These are phyloP conservation scores for Xylariaceae sp. DNA, from an alignment of 2,329 filamentous ascomycete species.

Conservation along the genomic window DNA sequence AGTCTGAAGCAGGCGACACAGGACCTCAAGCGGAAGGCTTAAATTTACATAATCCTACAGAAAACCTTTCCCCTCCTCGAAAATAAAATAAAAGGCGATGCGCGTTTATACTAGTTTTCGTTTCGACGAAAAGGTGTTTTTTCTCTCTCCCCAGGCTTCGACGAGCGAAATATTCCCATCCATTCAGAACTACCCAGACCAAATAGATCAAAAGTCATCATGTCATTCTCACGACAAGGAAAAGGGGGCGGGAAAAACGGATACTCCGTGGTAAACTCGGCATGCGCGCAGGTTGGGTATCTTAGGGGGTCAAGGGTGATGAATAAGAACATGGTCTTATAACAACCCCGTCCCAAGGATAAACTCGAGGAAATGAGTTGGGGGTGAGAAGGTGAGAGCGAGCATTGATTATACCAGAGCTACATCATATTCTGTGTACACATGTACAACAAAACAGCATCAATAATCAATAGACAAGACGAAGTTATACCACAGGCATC, in stretches of 20 bases:
- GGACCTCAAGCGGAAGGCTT: conserved; percentile 50
- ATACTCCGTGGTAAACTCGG: neutral
- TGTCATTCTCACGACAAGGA: neutral
- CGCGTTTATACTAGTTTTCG: conserved; percentile 3
- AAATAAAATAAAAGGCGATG: neutral
- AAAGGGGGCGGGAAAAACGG: neutral
- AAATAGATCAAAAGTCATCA: neutral
- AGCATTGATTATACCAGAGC: conserved; percentile 7
- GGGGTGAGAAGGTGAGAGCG: conserved; percentile 8
- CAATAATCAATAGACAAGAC: conserved; percentile 18
- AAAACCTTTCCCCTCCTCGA: neutral
- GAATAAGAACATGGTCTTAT: conserved; percentile 5
- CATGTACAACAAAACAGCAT: conserved; percentile 20
- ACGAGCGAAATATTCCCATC: neutral
- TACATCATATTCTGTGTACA: conserved; percentile 14
- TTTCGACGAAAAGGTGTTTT: neutral
- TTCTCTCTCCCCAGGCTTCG: neutral
- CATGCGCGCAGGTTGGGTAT: neutral
- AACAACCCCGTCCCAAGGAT: conserved; percentile 6
- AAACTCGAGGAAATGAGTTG: conserved; percentile 3
- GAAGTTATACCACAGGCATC: conserved; percentile 8
- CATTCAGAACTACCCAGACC: conserved; percentile 2
- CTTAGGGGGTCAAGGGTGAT: neutral
- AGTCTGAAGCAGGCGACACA: conserved; percentile 58
- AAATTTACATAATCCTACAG: neutral